Percentiles rank a stretch among this genome's conserved stretches.
Conservation (phyloP, 129 eudicot species). For the Artemisia argyi region DNA sequence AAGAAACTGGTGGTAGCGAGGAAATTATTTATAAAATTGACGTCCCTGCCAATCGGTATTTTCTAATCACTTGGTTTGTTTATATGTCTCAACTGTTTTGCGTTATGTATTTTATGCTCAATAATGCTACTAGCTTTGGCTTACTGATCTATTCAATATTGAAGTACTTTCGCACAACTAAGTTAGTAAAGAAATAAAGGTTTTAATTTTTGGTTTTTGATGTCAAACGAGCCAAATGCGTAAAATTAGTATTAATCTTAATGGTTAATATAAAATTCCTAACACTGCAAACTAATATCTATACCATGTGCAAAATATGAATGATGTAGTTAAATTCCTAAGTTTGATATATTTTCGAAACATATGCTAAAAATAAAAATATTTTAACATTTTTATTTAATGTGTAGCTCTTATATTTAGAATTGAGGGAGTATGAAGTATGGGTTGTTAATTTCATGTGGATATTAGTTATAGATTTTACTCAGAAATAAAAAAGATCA, state of each 20-base stretch:
- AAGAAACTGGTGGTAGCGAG: constrained; percentile 57
- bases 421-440: background rate
- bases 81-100: background rate
- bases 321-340: background rate
- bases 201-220: background rate
- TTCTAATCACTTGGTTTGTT: background rate
- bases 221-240: background rate
- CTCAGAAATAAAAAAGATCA: background rate
- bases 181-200: no score
- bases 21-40: constrained; percentile 89
- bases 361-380: background rate
- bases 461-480: background rate
- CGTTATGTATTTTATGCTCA: background rate
- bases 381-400: background rate
- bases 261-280: background rate
- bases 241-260: background rate
- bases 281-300: background rate
- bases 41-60: constrained; percentile 90
- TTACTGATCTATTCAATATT: background rate
- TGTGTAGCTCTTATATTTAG: background rate
- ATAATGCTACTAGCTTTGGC: background rate
- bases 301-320: background rate
- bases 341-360: background rate
- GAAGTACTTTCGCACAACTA: no score
- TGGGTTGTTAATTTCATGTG: background rate